These are phyloP conservation scores for Sisymbrium irio DNA, from an alignment of 345 rosid species.

Conservation along the genomic window DNA sequence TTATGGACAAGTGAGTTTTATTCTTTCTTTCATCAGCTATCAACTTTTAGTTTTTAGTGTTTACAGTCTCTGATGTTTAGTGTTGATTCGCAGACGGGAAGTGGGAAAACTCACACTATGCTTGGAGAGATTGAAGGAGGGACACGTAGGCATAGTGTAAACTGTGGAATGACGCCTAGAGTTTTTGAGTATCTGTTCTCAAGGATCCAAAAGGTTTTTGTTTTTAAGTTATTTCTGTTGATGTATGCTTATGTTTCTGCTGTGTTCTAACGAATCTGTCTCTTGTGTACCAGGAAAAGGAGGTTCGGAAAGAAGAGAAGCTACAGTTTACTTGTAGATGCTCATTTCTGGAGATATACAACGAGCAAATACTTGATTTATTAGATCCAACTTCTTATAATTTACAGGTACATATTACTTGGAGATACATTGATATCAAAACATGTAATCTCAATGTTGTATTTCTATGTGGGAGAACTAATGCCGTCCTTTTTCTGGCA, in stretches of 20 bases:
- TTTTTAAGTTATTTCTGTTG: neutral
- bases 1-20: constrained; percentile 78
- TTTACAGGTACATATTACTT: constrained; percentile 57
- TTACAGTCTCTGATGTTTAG: constrained; percentile 8
- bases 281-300: constrained; percentile 69
- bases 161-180: constrained; percentile 96
- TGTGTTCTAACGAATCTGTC: constrained; percentile 1
- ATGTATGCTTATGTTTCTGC: neutral
- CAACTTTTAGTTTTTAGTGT: neutral
- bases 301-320: constrained; percentile 76
- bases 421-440: neutral
- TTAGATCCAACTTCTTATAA: constrained; percentile 83
- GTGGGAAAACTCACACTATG: constrained; percentile 99
- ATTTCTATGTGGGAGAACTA: neutral
- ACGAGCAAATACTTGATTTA: constrained; percentile 96
- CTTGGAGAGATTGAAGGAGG: constrained; percentile 99
- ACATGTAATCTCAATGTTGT: constrained; percentile 4
- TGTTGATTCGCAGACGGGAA: constrained; percentile 71
- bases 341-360: constrained; percentile 96
- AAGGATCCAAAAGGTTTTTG: constrained; percentile 83
- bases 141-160: constrained; percentile 88
- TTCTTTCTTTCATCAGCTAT: neutral
- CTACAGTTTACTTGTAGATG: constrained; percentile 78
- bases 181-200: constrained; percentile 88
- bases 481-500: constrained; percentile 20